These are phyloP conservation scores for Solanum hybrid DNA, from an alignment of 305 asterid species.

Conservation along the genomic window DNA sequence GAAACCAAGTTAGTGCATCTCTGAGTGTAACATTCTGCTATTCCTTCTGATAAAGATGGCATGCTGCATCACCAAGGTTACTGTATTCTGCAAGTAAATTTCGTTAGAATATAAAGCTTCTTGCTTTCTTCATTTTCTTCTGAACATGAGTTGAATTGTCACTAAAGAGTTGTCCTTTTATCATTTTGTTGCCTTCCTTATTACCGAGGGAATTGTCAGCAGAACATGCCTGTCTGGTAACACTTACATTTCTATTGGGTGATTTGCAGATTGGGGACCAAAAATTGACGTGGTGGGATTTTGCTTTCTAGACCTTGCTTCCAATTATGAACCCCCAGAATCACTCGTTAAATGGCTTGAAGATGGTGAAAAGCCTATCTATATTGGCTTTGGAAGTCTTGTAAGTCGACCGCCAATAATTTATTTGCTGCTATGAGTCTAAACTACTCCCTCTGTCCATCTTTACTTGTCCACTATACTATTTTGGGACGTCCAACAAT, in stretches of 20 bases:
- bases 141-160: background rate
- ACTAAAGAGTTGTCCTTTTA: background rate
- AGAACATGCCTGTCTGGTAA: background rate
- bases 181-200: background rate
- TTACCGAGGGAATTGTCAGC: background rate
- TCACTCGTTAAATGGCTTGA: constrained; percentile 71
- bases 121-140: background rate
- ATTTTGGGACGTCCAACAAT: background rate
- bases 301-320: constrained; percentile 88
- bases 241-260: background rate
- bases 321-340: constrained; percentile 65
- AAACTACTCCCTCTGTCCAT: background rate
- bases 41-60: background rate
- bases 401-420: constrained; percentile 36
- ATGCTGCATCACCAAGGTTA: background rate
- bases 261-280: constrained; percentile 79
- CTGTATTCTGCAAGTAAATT: background rate
- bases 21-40: background rate
- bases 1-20: background rate
- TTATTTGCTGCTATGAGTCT: background rate
- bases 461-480: background rate
- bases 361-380: constrained; percentile 62
- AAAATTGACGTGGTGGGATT: constrained; percentile 89
- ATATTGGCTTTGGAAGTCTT: constrained; percentile 92
- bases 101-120: background rate